Evolutionary conservation across 1,139 yeast species (phyloP).

Genomic region (Yueomyces sp.): DNA sequence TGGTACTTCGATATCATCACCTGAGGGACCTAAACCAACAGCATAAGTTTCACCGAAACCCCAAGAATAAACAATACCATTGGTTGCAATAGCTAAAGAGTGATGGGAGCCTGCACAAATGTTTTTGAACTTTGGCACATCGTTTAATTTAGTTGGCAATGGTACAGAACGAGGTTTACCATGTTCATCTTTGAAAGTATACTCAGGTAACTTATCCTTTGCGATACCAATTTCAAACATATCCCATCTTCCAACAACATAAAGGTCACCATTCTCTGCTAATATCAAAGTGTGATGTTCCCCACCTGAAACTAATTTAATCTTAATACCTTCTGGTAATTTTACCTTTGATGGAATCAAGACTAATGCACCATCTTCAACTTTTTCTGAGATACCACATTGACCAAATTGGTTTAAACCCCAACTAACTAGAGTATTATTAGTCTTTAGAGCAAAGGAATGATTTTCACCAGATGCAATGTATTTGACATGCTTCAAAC

Average conservation of each 20-base stretch:
- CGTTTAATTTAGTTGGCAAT: slow-evolving; percentile 55
- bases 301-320: slow-evolving; percentile 64
- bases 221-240: slow-evolving; percentile 86
- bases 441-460: slow-evolving; percentile 76
- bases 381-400: slow-evolving; percentile 61
- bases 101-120: slow-evolving; percentile 88
- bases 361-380: slow-evolving; percentile 74
- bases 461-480: slow-evolving; percentile 94
- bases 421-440: slow-evolving; percentile 72
- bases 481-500: slow-evolving; percentile 60
- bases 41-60: slow-evolving; percentile 97
- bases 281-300: slow-evolving; percentile 86
- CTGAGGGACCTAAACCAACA: slow-evolving; percentile 85
- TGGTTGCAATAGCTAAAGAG: slow-evolving; percentile 70
- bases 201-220: slow-evolving; percentile 44
- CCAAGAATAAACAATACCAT: slow-evolving; percentile 88
- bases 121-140: slow-evolving; percentile 45
- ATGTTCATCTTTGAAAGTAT: slow-evolving; percentile 65
- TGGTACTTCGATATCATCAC: slow-evolving; percentile 79
- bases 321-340: slow-evolving; percentile 40
- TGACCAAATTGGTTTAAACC: slow-evolving; percentile 96
- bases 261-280: slow-evolving; percentile 57
- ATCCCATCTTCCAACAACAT: slow-evolving; percentile 83
- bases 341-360: slow-evolving; percentile 66
- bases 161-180: slow-evolving; percentile 85